Conservation (phyloP, 2,329 filamentous ascomycete species). For the Chaetomium sp. region DNA sequence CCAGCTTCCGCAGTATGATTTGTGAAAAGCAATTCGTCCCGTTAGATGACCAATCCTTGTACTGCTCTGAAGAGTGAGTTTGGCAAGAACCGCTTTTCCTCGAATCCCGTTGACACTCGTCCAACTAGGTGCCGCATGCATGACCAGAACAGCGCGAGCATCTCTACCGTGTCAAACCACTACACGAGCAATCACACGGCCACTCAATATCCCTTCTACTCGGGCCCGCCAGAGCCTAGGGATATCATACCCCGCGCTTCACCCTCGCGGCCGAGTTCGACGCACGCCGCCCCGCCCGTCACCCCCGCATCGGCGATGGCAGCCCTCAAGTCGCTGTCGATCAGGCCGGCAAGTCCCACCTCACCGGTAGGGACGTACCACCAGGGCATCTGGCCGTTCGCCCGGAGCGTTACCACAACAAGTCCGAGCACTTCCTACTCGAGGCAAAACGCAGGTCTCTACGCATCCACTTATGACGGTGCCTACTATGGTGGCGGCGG, state of each 20-base stretch:
- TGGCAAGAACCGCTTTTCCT: not conserved
- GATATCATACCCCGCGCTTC: constrained; percentile 67
- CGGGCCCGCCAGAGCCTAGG: constrained; percentile 54
- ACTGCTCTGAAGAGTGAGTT: constrained; percentile 65
- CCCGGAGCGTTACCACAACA: constrained; percentile 49
- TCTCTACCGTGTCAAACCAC: constrained; percentile 38
- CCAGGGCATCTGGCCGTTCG: constrained; percentile 57
- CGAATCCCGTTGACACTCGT: constrained; percentile 30
- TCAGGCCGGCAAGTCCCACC: constrained; percentile 58
- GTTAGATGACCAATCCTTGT: constrained; percentile 58
- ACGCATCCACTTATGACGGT: constrained; percentile 57
- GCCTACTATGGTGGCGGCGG: constrained; percentile 44
- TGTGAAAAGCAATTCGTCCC: constrained; percentile 68
- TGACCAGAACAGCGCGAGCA: constrained; percentile 49
- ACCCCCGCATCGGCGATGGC: constrained; percentile 57
- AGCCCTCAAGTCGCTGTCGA: constrained; percentile 57
- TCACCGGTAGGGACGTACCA: constrained; percentile 51
- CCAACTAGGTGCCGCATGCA: constrained; percentile 54
- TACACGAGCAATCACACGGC: constrained; percentile 39
- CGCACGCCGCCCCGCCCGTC: constrained; percentile 57
- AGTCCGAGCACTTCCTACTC: constrained; percentile 58
- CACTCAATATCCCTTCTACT: constrained; percentile 49
- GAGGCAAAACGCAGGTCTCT: constrained; percentile 46
- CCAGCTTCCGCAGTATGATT: constrained; percentile 55
- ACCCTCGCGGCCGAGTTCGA: constrained; percentile 61